Evolutionary conservation across 768 basidiomycete species (phyloP).

Genomic region (Epithele typhae): DNA sequence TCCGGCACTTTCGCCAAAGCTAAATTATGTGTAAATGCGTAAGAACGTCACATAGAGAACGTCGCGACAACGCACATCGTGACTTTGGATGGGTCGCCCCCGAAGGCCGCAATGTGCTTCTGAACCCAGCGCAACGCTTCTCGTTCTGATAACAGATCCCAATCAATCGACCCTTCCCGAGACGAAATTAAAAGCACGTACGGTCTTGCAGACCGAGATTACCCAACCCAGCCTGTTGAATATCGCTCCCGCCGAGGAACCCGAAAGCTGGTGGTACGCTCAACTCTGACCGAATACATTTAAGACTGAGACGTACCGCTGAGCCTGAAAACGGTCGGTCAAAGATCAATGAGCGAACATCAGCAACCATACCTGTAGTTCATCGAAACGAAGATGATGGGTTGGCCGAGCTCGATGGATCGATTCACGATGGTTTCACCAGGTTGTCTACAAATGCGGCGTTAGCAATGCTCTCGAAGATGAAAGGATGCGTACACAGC

Average conservation of each 20-base stretch:
- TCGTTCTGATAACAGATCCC: conserved; percentile 29
- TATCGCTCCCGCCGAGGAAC: conserved; percentile 38
- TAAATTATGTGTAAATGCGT: not conserved
- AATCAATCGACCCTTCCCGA: conserved; percentile 13
- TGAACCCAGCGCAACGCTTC: conserved; percentile 41
- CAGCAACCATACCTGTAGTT: conserved; percentile 37
- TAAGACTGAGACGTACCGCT: not conserved
- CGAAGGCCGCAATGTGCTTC: conserved; percentile 35
- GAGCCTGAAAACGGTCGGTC: not conserved
- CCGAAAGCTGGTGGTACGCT: conserved; percentile 29
- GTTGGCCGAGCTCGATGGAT: conserved; percentile 38
- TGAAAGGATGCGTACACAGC: not conserved
- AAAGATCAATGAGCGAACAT: not conserved
- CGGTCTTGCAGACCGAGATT: conserved; percentile 53
- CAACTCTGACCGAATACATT: not conserved
- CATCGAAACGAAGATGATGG: conserved; percentile 50
- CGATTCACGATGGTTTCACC: conserved; percentile 38
- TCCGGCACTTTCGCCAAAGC: conserved; percentile 36
- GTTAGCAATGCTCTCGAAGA: not conserved
- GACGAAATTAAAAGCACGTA: conserved; percentile 32
- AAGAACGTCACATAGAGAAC: not conserved
- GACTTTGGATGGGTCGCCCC: conserved; percentile 40
- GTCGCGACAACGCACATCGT: conserved; percentile 34
- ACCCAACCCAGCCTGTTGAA: conserved; percentile 33
- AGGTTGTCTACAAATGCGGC: conserved; percentile 25